A percentile compares a stretch with the other conserved stretches of the same genome.
phyloP scores from a whole-genome alignment of 2,329 filamentous ascomycete genomes.

The Diaporthe velutina region DNA sequence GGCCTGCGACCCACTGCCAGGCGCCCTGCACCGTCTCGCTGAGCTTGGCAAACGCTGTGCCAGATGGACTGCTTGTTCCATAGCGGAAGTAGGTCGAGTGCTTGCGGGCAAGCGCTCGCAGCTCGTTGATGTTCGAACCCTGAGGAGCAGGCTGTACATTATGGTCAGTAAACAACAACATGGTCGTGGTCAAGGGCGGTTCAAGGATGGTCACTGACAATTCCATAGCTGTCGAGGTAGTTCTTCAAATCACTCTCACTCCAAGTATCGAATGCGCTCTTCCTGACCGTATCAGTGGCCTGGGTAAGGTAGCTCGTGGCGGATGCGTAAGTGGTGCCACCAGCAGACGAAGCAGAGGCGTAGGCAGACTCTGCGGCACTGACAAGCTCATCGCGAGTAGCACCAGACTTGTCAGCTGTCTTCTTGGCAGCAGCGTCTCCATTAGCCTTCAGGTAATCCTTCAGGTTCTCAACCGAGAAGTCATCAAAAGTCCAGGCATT shows the following conservation, averaged over 20 bases:
- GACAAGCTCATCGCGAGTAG: constrained; percentile 80
- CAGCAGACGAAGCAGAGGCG: constrained; percentile 68
- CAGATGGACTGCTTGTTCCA: constrained; percentile 75
- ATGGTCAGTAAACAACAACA: constrained; percentile 40
- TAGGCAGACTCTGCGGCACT: constrained; percentile 74
- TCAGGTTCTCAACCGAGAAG: constrained; percentile 78
- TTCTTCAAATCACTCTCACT: constrained; percentile 79
- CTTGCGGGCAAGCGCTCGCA: constrained; percentile 78
- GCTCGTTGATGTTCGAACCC: constrained; percentile 75
- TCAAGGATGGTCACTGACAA: constrained; percentile 57
- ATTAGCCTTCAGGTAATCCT: constrained; percentile 65
- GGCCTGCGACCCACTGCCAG: constrained; percentile 65
- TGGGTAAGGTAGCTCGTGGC: constrained; percentile 78
- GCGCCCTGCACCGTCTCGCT: constrained; percentile 60
- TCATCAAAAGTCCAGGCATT: constrained; percentile 86
- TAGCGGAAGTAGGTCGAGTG: constrained; percentile 84
- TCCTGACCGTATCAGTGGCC: constrained; percentile 75
- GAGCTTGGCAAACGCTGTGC: constrained; percentile 76
- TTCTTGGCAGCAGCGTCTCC: constrained; percentile 70
- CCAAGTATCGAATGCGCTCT: constrained; percentile 79
- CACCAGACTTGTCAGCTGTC: constrained; percentile 71
- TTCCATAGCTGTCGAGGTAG: constrained; percentile 84
- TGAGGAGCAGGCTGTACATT: constrained; percentile 67
- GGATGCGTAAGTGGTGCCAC: constrained; percentile 72
- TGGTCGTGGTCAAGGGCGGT: constrained; percentile 9